These are phyloP conservation scores for Solanum sejunctum DNA, from an alignment of 257 asterid species.

Conservation along the genomic window DNA sequence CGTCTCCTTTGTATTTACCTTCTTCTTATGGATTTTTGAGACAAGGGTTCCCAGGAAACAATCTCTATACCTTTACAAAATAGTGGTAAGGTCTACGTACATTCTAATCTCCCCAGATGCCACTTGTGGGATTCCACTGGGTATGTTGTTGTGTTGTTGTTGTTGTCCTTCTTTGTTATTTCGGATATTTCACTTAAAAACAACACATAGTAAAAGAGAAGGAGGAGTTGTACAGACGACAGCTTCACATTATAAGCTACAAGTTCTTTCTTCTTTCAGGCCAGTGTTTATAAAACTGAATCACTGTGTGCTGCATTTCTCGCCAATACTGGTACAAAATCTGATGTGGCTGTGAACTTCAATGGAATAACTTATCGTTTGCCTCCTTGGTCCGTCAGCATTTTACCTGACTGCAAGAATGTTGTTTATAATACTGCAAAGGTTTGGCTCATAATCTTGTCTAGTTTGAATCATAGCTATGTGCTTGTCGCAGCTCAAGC, in stretches of 20 bases:
- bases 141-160: no score
- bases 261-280: constrained; percentile 27
- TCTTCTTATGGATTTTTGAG: not conserved
- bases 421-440: constrained; percentile 69
- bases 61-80: no score
- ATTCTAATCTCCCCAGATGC: no score
- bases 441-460: constrained; percentile 21
- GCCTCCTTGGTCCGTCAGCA: constrained; percentile 95
- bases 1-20: not conserved
- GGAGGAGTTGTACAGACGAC: not conserved
- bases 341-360: constrained; percentile 49
- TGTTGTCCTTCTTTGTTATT: not conserved
- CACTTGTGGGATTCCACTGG: no score
- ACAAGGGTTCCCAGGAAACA: no score
- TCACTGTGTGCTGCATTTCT: constrained; percentile 70
- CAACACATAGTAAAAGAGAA: not conserved
- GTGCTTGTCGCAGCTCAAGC: not conserved
- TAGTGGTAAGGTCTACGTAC: no score
- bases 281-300: constrained; percentile 49
- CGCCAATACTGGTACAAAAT: constrained; percentile 47
- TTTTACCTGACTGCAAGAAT: constrained; percentile 79
- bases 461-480: not conserved
- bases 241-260: not conserved
- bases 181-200: not conserved
- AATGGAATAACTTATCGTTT: constrained; percentile 53